Evolutionary conservation across 1,284 basidiomycete species (phyloP), one percentile per base, ranked within the genome.

Genomic region (Agaricales sp.): DNA sequence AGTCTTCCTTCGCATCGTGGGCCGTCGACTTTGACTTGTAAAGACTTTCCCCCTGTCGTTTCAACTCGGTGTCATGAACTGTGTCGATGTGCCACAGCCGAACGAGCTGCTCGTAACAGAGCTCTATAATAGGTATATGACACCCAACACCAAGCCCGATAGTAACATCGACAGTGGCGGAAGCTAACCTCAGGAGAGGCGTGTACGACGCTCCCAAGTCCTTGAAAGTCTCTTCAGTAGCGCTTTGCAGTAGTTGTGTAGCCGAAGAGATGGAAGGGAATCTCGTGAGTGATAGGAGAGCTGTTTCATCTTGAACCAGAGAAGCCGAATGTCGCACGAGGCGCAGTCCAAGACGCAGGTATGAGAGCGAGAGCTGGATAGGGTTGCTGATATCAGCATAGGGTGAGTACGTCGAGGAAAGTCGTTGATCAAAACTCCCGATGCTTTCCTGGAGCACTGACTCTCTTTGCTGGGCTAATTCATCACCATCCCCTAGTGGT

Each of bases 51-150:
- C 69, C 74, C 54, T 88, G 77, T 43, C 78, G 74, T 53, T 84
- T 81, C 6, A 41, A 18, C 39, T 41, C 39, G 8, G 39, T 16
- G 8, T 18, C 16, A 52, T 78, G 79, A 22, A 82, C 78, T 38
- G 82, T 78, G 59, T 96, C 88, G 26, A 86, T 80, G 25, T 80
- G 73, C 94, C 94, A 98, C 4, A 95, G 73, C 18, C 81, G 74
- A 50, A 83, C 77, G 1, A 85, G 71, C 57, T 86, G 81, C 50
- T 91, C 85, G 58, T 92, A 93, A 4, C 75, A 62, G 2, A 60
- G 59, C 43, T 77, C 70, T 14, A 90, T 45, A 3, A 55, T 45
- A 14, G 54, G 50, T 3, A 72, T 57, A 41, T 64, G 56, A 3
- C 59, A 52, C 11, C 57, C 55, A 11, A 63, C 48, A 46, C 60